These are phyloP conservation scores for Claviceps sp. DNA, from an alignment of 2,329 filamentous ascomycete genomes.

Conservation along the genomic window DNA sequence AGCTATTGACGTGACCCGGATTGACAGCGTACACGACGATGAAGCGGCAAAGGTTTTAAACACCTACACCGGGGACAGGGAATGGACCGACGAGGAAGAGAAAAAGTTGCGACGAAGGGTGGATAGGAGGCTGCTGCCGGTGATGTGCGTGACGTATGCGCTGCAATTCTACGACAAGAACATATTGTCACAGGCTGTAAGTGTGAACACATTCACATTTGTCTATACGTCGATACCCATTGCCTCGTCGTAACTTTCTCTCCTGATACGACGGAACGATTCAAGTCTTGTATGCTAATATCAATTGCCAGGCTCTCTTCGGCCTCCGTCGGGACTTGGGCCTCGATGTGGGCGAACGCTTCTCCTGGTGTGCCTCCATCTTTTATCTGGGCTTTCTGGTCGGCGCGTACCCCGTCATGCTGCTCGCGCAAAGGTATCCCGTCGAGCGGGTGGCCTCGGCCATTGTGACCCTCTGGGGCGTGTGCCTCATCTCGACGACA, in stretches of 20 bases:
- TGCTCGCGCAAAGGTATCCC: slow-evolving; percentile 16
- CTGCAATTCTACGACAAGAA: slow-evolving; percentile 8
- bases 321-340: slow-evolving; percentile 4
- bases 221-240: background rate
- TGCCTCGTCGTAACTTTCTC: no score
- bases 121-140: slow-evolving; percentile 21
- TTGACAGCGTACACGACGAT: background rate
- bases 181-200: slow-evolving; percentile 6
- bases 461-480: slow-evolving; percentile 14
- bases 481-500: slow-evolving; percentile 24
- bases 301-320: background rate
- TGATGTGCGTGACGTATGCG: slow-evolving; percentile 6
- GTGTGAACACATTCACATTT: background rate
- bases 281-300: background rate
- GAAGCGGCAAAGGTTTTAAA: background rate
- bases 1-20: background rate
- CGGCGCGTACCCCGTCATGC: slow-evolving; percentile 23
- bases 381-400: slow-evolving; percentile 35
- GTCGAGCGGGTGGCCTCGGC: slow-evolving; percentile 16
- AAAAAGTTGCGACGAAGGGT: background rate
- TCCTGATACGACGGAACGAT: no score
- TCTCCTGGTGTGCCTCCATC: slow-evolving; percentile 15
- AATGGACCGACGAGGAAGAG: background rate
- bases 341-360: slow-evolving; percentile 3
- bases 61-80: background rate